Base-by-base conservation (phyloP, 306 rosid genomes). In the Mimosa pudica region DNA sequence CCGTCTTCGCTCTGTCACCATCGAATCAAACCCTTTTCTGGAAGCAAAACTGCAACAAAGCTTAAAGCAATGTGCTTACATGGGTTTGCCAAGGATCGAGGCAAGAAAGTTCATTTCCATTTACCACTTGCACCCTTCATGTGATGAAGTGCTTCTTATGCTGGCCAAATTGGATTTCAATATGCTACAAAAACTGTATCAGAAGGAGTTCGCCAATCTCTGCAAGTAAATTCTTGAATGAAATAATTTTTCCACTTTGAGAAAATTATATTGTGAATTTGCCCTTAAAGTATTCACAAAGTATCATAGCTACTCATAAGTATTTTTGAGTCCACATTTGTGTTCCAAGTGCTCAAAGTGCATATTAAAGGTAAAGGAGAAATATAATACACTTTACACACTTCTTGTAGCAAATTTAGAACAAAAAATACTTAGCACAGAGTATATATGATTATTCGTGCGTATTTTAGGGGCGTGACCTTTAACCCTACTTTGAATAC, bases 141-240 rank as follows among this genome's bases (percentile, higher is more conserved):
- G 84, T 16, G 70, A 75, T 46, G 18, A 73, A 42, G 66, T 36
- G 47, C 70, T 90, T 16, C 65, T 89, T 4, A 74, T 48, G 1
- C 64, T 90, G 10, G 88, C 89, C 10, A 90, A 84, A 54, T 4
- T 87, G 3, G 91, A 90, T 64, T 90, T 87, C 80, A 88, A 86
- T 61, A 13, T 77, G 17, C 42, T 91, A 7, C 93, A 91, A 6
- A 75, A 79, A 42, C 17, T 84, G 2, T 89, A 89, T 62, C 82
- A 74, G 11, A 44, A 83, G 58, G 93, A 91, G 73, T 30, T 85
- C 2, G 64, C 70, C 2, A 49, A 62, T 9, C 7, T 85, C 13
- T 45, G 75, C 5, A 87, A 79, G 87, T 86, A 47, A 75, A 70
- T 14, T 47, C 18, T 54, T 17, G 61, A 24, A 54, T 17, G 8